Evolutionary conservation across 257 asterid species (phyloP).

Genomic region (Nemophila menziesii): DNA sequence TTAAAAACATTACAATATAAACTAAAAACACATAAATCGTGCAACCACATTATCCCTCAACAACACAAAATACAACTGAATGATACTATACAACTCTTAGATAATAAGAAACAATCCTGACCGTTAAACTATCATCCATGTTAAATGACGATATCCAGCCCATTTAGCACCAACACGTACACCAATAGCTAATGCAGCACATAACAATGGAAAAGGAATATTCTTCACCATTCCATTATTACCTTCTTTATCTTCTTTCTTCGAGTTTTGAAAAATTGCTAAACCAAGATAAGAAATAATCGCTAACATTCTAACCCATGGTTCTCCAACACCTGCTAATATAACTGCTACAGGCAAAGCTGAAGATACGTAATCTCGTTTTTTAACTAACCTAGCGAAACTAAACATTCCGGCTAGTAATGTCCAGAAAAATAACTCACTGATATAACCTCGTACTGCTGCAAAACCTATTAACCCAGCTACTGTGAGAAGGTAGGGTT

Average conservation of each 20-base stretch:
- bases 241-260: conserved; percentile 17
- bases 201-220: conserved; percentile 61
- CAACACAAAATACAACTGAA: no score
- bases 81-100: no score
- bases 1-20: no score
- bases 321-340: conserved; percentile 81
- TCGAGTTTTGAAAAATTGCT: conserved; percentile 43
- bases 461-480: conserved; percentile 68
- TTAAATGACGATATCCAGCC: conserved; percentile 88
- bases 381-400: conserved; percentile 43
- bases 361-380: conserved; percentile 68
- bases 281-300: conserved; percentile 46
- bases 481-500: conserved; percentile 54
- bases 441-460: conserved; percentile 63
- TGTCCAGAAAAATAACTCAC: conserved; percentile 73
- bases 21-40: no score
- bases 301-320: conserved; percentile 63
- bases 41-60: no score
- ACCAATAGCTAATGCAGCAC: conserved; percentile 74
- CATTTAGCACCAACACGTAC: conserved; percentile 68
- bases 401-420: conserved; percentile 53
- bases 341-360: conserved; percentile 72
- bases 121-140: conserved; percentile 84
- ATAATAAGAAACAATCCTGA: no score
- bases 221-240: conserved; percentile 22